Evolutionary conservation across 139 green algal genomes (phyloP).

Genomic region (Tetraselmis chui): DNA sequence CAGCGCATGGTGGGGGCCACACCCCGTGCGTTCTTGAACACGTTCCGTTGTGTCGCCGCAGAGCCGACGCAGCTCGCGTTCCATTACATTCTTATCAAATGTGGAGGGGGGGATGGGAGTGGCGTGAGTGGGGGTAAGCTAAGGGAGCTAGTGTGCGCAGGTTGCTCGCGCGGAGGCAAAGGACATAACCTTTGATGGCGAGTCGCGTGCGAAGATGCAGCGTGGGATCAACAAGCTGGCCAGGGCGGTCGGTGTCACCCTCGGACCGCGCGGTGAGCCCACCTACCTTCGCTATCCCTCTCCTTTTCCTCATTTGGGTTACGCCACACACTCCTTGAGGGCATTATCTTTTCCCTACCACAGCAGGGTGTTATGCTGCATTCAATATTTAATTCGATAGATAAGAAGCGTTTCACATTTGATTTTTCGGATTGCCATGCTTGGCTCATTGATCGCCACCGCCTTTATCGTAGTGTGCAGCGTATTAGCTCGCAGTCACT

Average conservation of each 20-base stretch:
- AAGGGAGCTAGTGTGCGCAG: constrained; percentile 26
- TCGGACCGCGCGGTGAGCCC: constrained; percentile 83
- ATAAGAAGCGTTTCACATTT: too few species aligned
- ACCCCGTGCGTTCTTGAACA: too few species aligned
- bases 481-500: too few species aligned
- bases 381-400: too few species aligned
- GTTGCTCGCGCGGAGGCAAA: constrained; percentile 78
- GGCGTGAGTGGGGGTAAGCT: neutral
- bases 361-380: neutral
- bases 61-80: neutral
- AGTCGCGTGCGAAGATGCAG: constrained; percentile 79
- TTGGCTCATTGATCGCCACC: too few species aligned
- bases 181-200: constrained; percentile 91
- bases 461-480: too few species aligned
- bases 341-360: neutral
- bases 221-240: constrained; percentile 97
- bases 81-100: neutral
- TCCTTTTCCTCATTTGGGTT: constrained; percentile 12
- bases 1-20: neutral
- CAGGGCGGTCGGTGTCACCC: constrained; percentile 89
- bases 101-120: neutral
- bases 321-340: neutral
- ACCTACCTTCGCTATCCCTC: constrained; percentile 1
- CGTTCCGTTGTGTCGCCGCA: neutral
- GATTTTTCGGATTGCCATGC: too few species aligned